A percentile compares a stretch with the other conserved stretches of the same genome.
Evolutionary conservation across 2,329 filamentous ascomycete species (phyloP).

Genomic region (Aspergillus versicolor): DNA sequence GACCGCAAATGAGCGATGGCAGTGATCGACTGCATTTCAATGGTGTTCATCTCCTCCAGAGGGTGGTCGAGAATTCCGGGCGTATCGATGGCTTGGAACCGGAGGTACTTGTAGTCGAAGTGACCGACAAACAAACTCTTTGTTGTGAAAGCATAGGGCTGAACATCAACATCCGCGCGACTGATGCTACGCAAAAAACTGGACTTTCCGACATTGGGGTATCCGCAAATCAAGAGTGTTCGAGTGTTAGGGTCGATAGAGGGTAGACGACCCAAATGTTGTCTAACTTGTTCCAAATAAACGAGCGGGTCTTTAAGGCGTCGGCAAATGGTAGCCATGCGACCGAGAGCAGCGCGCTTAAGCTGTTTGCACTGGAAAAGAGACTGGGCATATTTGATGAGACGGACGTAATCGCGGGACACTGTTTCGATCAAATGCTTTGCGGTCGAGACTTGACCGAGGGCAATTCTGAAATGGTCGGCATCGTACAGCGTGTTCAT

Average conservation of each 20-base stretch:
- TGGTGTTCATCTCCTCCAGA: constrained; percentile 99
- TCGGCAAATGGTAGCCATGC: constrained; percentile 97
- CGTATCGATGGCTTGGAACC: constrained; percentile 93
- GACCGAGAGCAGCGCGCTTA: constrained; percentile 91
- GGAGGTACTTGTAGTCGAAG: constrained; percentile 93
- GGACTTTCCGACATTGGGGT: constrained; percentile 96
- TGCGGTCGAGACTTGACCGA: constrained; percentile 92
- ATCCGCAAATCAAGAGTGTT: constrained; percentile 93
- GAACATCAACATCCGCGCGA: constrained; percentile 91
- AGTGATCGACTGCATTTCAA: constrained; percentile 98
- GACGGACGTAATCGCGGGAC: constrained; percentile 89
- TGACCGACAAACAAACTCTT: constrained; percentile 97
- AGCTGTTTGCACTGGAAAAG: constrained; percentile 99
- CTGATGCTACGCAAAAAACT: constrained; percentile 92
- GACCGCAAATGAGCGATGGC: constrained; percentile 95
- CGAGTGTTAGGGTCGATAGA: constrained; percentile 98
- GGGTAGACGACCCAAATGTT: constrained; percentile 94
- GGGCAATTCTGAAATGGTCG: constrained; percentile 95
- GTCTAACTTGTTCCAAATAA: constrained; percentile 93
- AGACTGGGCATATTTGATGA: constrained; percentile 94
- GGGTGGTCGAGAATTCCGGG: constrained; percentile 98
- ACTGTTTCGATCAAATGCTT: constrained; percentile 97
- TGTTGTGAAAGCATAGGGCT: constrained; percentile 98
- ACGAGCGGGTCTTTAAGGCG: constrained; percentile 90
- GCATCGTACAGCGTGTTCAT: constrained; percentile 98